Percentiles rank a stretch among this genome's conserved stretches.
Evolutionary conservation across 257 asterid genomes (phyloP).

Genomic region (Linderniella brevidens): DNA sequence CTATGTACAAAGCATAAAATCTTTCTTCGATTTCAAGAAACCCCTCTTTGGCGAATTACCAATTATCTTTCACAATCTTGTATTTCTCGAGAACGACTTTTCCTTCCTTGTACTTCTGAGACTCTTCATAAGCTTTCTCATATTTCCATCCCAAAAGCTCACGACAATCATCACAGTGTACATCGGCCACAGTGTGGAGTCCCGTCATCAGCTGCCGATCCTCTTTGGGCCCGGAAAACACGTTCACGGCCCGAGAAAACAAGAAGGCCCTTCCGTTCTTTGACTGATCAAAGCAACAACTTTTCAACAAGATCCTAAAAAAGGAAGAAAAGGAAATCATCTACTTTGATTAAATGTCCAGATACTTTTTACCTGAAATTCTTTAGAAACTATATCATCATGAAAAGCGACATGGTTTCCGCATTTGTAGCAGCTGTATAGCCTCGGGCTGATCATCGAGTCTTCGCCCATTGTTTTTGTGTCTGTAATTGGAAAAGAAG

Average conservation of each 20-base stretch:
- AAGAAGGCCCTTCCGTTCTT: constrained; percentile 1
- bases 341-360: neutral
- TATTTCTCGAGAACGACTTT: constrained; percentile 2
- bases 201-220: constrained; percentile 7
- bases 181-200: constrained; percentile 1
- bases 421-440: constrained; percentile 2
- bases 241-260: constrained; percentile 8
- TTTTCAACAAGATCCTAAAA: neutral
- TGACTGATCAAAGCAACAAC: neutral
- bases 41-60: neutral
- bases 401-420: constrained; percentile 5
- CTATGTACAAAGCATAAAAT: too few species aligned
- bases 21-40: too few species aligned
- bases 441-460: neutral
- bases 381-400: constrained; percentile 2
- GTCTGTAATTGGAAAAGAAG: too few species aligned
- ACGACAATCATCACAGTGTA: neutral
- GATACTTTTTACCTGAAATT: neutral
- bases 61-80: neutral
- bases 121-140: neutral
- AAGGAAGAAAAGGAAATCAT: neutral
- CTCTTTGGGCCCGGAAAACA: neutral
- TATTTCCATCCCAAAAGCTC: constrained; percentile 8
- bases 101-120: constrained; percentile 4
- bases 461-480: too few species aligned